phyloP scores from a whole-genome alignment of 164 flowering plant species.

The Annona squamosa region DNA sequence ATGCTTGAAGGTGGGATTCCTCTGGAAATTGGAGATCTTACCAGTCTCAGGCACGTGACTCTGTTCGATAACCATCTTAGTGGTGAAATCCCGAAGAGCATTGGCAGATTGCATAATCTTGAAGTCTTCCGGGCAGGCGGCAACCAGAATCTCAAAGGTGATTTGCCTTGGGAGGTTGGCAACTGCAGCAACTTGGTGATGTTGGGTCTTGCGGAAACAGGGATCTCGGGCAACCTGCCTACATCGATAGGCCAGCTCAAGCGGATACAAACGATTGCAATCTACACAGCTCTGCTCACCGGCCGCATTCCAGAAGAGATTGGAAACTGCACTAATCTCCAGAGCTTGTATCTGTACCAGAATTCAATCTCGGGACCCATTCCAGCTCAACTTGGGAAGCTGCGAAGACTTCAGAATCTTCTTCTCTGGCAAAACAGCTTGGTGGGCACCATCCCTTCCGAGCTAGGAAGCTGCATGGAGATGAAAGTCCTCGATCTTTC shows the following conservation, averaged over 20 bases:
- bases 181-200: constrained; percentile 59
- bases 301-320: constrained; percentile 88
- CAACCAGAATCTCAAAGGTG: constrained; percentile 76
- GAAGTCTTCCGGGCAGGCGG: constrained; percentile 76
- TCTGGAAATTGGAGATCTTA: constrained; percentile 51
- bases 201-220: constrained; percentile 84
- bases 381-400: constrained; percentile 52
- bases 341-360: constrained; percentile 75
- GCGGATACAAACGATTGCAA: constrained; percentile 62
- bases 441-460: constrained; percentile 75
- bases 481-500: constrained; percentile 64
- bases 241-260: constrained; percentile 58
- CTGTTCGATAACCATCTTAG: constrained; percentile 68
- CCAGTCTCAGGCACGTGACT: constrained; percentile 41
- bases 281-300: constrained; percentile 66
- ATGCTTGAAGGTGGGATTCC: constrained; percentile 64
- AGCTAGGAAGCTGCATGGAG: constrained; percentile 66
- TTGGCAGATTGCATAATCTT: constrained; percentile 52
- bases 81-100: constrained; percentile 67
- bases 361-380: constrained; percentile 77
- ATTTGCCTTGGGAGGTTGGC: constrained; percentile 76
- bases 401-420: constrained; percentile 50
- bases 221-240: constrained; percentile 76
- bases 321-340: constrained; percentile 70
- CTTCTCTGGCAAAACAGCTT: constrained; percentile 83